Conservation (phyloP, 139 green algal genomes). For the Coccomyxa sp. region DNA sequence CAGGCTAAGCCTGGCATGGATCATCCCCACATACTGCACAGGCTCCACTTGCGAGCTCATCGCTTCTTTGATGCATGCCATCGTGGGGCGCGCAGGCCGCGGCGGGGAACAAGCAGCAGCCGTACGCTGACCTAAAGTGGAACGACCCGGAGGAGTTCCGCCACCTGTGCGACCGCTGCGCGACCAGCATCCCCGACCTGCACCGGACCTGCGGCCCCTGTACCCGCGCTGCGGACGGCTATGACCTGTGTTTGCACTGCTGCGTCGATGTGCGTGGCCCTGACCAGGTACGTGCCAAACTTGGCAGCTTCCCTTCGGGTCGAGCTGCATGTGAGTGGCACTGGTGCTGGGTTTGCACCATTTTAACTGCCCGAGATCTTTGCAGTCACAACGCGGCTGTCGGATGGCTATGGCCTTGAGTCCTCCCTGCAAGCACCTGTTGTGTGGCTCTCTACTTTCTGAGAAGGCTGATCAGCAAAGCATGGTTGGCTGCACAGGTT, state of each 20-base stretch:
- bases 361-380: not conserved
- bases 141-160: not conserved
- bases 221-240: not conserved
- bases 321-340: not conserved
- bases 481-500: not conserved
- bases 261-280: not conserved
- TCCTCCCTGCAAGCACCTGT: not conserved
- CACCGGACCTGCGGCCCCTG: slow-evolving; percentile 10
- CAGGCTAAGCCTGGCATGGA: too few relatives aligned
- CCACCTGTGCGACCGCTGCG: slow-evolving; percentile 39
- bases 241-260: not conserved
- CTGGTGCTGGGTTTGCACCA: not conserved
- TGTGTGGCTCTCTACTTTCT: not conserved
- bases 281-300: not conserved
- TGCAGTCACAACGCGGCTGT: not conserved
- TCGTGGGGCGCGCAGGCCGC: too few relatives aligned
- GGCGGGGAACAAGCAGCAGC: too few relatives aligned
- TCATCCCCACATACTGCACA: too few relatives aligned
- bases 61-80: too few relatives aligned
- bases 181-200: slow-evolving; percentile 28
- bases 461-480: not conserved
- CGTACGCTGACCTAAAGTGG: too few relatives aligned
- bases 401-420: not conserved
- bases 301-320: not conserved
- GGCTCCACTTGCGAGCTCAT: too few relatives aligned